Conservation (phyloP, 345 rosid genomes). For the Eucalyptus pumila region DNA sequence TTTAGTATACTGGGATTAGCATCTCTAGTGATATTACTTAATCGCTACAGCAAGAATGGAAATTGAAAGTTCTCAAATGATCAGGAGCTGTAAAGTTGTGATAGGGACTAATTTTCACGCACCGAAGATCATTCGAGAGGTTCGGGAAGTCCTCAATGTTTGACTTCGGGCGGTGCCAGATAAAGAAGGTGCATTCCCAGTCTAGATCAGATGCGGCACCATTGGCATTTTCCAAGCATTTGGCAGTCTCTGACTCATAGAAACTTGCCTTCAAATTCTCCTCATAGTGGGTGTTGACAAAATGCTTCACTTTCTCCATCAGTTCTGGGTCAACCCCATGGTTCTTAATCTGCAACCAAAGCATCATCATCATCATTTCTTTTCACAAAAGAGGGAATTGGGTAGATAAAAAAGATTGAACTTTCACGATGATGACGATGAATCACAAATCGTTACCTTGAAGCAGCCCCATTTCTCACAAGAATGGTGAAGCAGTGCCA, state of each 20-base stretch:
- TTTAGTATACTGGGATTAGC: background rate
- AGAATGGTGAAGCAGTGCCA: constrained; percentile 65
- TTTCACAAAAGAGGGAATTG: background rate
- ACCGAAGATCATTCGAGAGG: constrained; percentile 51
- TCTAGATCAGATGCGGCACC: constrained; percentile 26
- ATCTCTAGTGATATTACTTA: constrained; percentile 3
- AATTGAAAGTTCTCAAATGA: background rate
- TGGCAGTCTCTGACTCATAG: constrained; percentile 56
- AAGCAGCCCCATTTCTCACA: constrained; percentile 89
- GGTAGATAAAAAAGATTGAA: background rate
- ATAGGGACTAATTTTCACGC: background rate
- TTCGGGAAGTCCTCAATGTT: constrained; percentile 42
- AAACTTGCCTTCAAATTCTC: constrained; percentile 47
- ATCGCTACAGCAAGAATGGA: background rate
- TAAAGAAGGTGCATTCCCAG: constrained; percentile 81
- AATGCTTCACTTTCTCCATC: constrained; percentile 75
- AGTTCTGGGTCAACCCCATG: constrained; percentile 59
- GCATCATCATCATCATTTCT: background rate
- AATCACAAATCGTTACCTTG: constrained; percentile 22
- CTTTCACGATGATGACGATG: background rate
- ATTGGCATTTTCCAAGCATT: constrained; percentile 14
- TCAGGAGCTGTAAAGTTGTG: background rate
- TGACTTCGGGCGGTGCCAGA: constrained; percentile 64
- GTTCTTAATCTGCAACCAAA: constrained; percentile 53
- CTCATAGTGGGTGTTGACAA: constrained; percentile 62